Percentiles rank a stretch among this genome's conserved stretches.
Evolutionary conservation across 805 yeast species (phyloP).

Genomic region (Hanseniaspora vineae): DNA sequence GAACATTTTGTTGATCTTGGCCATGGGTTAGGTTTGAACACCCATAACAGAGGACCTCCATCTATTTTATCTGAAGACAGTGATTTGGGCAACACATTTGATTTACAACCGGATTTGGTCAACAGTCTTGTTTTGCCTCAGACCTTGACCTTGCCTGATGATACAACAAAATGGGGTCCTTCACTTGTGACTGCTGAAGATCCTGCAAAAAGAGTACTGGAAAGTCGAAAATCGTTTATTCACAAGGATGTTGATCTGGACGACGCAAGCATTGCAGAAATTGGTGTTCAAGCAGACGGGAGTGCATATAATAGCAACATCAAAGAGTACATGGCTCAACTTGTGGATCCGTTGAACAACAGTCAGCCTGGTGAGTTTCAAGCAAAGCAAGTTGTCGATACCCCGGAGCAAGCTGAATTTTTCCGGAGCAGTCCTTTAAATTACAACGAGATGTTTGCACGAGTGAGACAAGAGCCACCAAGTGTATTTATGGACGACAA

Average conservation of each 20-base stretch:
- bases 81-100: no score
- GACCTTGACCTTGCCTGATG: background rate
- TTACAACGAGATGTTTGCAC: no score
- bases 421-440: background rate
- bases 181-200: background rate
- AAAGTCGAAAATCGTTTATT: no score
- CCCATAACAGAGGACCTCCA: constrained; percentile 27
- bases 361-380: no score
- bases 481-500: background rate
- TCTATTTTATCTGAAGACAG: constrained; percentile 21
- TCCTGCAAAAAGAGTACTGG: no score
- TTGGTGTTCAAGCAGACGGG: background rate
- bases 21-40: constrained; percentile 24
- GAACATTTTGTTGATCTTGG: constrained; percentile 18
- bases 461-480: background rate
- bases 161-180: background rate
- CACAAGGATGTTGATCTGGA: no score
- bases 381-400: no score
- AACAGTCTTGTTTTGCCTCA: no score
- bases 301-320: background rate
- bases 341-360: background rate
- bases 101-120: no score
- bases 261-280: background rate
- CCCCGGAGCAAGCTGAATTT: background rate
- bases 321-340: background rate